Base-by-base conservation (phyloP, 257 asterid species). In the Solanum chilense region DNA sequence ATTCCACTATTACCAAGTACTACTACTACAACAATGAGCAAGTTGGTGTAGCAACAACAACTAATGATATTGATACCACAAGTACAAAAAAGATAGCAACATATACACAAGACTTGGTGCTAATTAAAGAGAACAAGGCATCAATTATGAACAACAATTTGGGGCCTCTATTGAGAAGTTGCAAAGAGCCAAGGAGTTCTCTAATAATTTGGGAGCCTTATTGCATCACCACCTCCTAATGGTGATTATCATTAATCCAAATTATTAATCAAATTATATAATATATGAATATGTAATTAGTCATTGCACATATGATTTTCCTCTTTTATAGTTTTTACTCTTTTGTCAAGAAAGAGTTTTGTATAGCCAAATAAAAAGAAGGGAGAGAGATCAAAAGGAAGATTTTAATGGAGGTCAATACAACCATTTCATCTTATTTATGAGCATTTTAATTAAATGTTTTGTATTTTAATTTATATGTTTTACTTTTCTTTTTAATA, bases 221-320 rank as follows among this genome's bases (percentile, higher is more conserved):
- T 81, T 95, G 99, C 95, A 92, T 96, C 87, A 96, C 97, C 84
- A 93, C 99, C 33, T 94, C 93, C 85, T 92, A 86, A 93, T 78
- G 60, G 31, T 66, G 62, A 41, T 27, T 75, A 49, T 25, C 83
- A 71, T 88, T 87, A 71, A 85, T 78, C 29, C 66, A 12, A 83
- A 85, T 89, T 33, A 44, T 68, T 86, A 42, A n/a, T 25, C 83
- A 44, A 27, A 44, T 45, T 73, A 62, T 69, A 31, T 69, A 13
- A 3, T 66, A 68, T 29, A 29, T 27, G 9, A 20, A 58, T 58
- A 21, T 58, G 11, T 58, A n/a, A 23, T 58, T 58, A 20, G 13
- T 58, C 27, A 23, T 4, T 69, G 42, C 42, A 45, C 29, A 44
- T 45, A 78, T 78, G 66, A 16, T 12, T 23, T 31, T 74, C 78